Evolutionary conservation across 306 rosid species (phyloP).

Genomic region (Lathyrus sativus): DNA sequence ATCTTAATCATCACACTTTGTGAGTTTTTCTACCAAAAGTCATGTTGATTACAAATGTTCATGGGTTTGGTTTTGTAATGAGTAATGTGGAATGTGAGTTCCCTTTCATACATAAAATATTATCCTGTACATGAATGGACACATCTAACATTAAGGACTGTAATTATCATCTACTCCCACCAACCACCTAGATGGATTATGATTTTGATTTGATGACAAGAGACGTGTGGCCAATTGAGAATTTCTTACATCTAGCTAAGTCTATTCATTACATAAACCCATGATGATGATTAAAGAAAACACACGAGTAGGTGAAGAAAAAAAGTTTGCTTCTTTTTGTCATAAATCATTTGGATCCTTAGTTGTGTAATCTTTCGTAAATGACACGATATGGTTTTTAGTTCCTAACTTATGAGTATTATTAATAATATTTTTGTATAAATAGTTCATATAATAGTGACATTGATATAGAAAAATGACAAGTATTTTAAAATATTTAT

Average conservation of each 20-base stretch:
- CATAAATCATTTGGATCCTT: conserved; percentile 48
- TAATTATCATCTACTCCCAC: conserved; percentile 37
- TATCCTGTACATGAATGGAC: conserved; percentile 34
- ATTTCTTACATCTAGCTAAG: conserved; percentile 40
- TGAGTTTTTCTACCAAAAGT: conserved; percentile 4
- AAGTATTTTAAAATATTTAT: no score
- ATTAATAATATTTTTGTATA: no score
- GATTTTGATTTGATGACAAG: conserved; percentile 50
- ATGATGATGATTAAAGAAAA: conserved; percentile 31
- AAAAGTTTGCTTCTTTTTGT: conserved; percentile 38
- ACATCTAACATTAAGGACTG: conserved; percentile 19
- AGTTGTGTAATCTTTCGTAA: conserved; percentile 39
- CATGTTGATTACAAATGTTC: conserved; percentile 12
- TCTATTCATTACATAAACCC: conserved; percentile 36
- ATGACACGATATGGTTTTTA: conserved; percentile 43
- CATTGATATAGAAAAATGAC: no score
- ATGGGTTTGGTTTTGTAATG: conserved; percentile 25
- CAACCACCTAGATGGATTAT: conserved; percentile 35
- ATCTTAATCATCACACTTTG: conserved; percentile 10
- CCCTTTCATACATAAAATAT: not conserved
- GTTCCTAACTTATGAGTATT: not conserved
- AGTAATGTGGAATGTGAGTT: conserved; percentile 4
- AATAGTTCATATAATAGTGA: no score
- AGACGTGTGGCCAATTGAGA: conserved; percentile 33
- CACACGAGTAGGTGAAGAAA: conserved; percentile 32